Evolutionary conservation across 2,329 filamentous ascomycete species (phyloP).

Genomic region (Pezicula radicicola): DNA sequence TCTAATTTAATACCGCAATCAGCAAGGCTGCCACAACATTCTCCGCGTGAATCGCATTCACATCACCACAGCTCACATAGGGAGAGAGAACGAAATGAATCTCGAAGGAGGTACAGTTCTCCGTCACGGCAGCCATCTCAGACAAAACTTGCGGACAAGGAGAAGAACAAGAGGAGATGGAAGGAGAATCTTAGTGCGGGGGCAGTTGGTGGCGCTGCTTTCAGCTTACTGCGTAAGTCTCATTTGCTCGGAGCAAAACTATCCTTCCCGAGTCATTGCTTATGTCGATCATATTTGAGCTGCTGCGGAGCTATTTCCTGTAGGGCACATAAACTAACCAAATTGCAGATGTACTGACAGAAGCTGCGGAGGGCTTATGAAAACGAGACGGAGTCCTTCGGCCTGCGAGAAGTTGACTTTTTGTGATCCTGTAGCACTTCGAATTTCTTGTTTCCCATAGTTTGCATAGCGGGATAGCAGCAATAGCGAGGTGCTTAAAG

Average conservation of each 20-base stretch:
- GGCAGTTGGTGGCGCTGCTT: slow-evolving; percentile 58
- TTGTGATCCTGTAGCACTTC: not conserved
- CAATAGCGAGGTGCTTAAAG: not conserved
- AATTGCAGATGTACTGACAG: slow-evolving; percentile 44
- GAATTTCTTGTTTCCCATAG: not conserved
- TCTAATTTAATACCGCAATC: not conserved
- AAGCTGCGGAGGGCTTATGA: slow-evolving; percentile 42
- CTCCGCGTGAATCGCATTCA: not conserved
- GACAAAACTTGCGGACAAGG: slow-evolving; percentile 9
- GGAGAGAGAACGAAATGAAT: slow-evolving; percentile 6
- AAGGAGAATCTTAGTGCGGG: slow-evolving; percentile 55
- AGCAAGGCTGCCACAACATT: not conserved
- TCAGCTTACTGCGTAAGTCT: slow-evolving; percentile 43
- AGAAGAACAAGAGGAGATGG: slow-evolving; percentile 40
- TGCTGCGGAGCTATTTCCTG: too few species aligned
- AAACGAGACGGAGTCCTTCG: not conserved
- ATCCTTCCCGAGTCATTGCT: too few species aligned
- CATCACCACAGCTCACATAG: not conserved
- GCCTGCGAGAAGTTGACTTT: not conserved
- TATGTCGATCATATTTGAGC: too few species aligned
- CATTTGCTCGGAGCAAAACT: too few species aligned
- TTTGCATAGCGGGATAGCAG: not conserved
- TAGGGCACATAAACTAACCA: too few species aligned
- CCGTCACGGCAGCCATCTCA: slow-evolving; percentile 4
- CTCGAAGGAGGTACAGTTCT: not conserved